Percentiles rank a stretch among this genome's conserved stretches.
Conservation (phyloP, 164 flowering plant genomes). For the Nymphaea colorata region DNA sequence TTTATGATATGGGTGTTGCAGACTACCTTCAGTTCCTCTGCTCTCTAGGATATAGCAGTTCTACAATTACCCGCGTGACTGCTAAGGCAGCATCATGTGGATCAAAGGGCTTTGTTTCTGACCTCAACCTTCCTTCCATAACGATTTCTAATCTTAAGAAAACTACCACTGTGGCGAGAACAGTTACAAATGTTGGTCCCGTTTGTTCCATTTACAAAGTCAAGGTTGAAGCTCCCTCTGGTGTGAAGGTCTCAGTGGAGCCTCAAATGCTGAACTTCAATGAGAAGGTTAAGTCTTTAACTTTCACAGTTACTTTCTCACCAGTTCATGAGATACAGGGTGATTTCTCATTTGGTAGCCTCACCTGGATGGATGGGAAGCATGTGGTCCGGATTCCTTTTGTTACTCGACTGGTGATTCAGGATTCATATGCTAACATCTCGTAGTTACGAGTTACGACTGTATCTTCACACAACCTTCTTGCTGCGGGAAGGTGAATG, state of each 20-base stretch:
- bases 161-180: slow-evolving; percentile 26
- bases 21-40: slow-evolving; percentile 42
- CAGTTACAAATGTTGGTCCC: slow-evolving; percentile 53
- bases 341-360: slow-evolving; percentile 3
- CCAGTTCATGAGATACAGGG: background rate
- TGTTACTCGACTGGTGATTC: background rate
- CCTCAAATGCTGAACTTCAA: slow-evolving; percentile 1
- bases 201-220: slow-evolving; percentile 26
- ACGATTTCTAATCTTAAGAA: slow-evolving; percentile 28
- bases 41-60: slow-evolving; percentile 28
- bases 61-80: slow-evolving; percentile 23
- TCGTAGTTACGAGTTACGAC: slow-evolving; percentile 3
- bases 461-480: no score
- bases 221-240: slow-evolving; percentile 28
- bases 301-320: background rate
- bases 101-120: slow-evolving; percentile 7
- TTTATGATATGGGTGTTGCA: slow-evolving; percentile 26
- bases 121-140: slow-evolving; percentile 49
- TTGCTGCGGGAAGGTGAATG: no score
- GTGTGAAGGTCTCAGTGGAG: background rate
- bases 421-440: slow-evolving; percentile 5
- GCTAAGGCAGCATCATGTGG: slow-evolving; percentile 13
- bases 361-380: slow-evolving; percentile 5
- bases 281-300: background rate
- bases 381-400: slow-evolving; percentile 2